These are phyloP conservation scores for Mimosa bimucronata DNA, from an alignment of 306 rosid genomes.

Conservation along the genomic window DNA sequence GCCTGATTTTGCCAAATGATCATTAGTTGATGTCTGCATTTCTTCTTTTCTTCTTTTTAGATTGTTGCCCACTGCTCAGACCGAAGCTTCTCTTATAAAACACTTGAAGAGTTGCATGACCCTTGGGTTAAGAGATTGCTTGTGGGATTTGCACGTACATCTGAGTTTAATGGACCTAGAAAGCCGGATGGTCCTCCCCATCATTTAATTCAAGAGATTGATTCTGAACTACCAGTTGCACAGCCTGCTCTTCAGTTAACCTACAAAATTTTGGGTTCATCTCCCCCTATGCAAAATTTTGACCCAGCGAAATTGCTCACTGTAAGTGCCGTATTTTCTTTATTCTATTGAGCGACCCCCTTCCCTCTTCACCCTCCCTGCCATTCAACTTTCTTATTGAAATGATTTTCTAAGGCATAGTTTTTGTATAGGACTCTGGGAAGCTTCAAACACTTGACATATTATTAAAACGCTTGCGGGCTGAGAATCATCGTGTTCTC, in stretches of 20 bases:
- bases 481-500: constrained; percentile 93
- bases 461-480: constrained; percentile 87
- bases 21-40: constrained; percentile 19
- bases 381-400: not conserved
- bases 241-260: constrained; percentile 90
- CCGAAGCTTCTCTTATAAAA: constrained; percentile 78
- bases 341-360: constrained; percentile 8
- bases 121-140: constrained; percentile 93
- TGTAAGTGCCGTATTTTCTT: constrained; percentile 51
- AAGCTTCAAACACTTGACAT: constrained; percentile 99
- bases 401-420: constrained; percentile 28
- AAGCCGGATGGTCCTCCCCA: constrained; percentile 70
- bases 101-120: constrained; percentile 77
- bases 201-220: constrained; percentile 88
- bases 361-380: not conserved
- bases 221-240: constrained; percentile 75
- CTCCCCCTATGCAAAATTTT: constrained; percentile 91
- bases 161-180: constrained; percentile 88
- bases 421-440: constrained; percentile 86
- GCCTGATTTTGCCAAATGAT: constrained; percentile 12
- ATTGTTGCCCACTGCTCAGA: constrained; percentile 81
- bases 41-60: constrained; percentile 55
- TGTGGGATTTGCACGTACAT: constrained; percentile 92
- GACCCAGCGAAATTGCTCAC: constrained; percentile 99
- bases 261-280: constrained; percentile 86